Percentiles rank a stretch among this genome's conserved stretches.
phyloP scores from a whole-genome alignment of 495 filamentous ascomycete species.

The Achaetomiella virescens region DNA sequence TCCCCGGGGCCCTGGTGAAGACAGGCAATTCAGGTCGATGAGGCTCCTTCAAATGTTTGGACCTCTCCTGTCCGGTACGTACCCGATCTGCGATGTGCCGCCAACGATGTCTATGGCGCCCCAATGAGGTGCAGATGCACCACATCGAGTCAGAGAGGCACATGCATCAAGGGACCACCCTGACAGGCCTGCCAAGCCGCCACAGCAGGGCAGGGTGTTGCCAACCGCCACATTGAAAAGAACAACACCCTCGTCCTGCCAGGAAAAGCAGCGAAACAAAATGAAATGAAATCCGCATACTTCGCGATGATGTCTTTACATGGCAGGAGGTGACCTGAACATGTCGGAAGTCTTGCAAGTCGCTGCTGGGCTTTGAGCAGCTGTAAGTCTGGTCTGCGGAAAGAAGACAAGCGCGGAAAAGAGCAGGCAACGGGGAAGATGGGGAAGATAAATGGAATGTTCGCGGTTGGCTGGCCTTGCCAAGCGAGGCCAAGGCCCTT shows the following conservation, averaged over 20 bases:
- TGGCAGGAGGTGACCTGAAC: too few species aligned
- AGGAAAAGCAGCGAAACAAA: neutral
- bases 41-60: neutral
- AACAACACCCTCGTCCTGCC: neutral
- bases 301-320: too few species aligned
- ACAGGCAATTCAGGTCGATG: neutral
- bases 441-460: neutral
- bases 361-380: too few species aligned
- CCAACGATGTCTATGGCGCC: conserved; percentile 3
- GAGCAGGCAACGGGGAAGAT: neutral
- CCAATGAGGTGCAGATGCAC: conserved; percentile 14
- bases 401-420: neutral
- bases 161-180: conserved; percentile 23
- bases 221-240: neutral
- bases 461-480: neutral
- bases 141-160: conserved; percentile 26
- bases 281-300: too few species aligned
- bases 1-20: too few species aligned
- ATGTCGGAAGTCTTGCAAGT: too few species aligned
- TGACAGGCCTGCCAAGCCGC: conserved; percentile 21
- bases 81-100: conserved; percentile 7
- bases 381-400: neutral
- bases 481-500: neutral
- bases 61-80: conserved; percentile 1
- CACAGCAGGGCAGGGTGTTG: too few species aligned